Evolutionary conservation across 2,329 filamentous ascomycete species (phyloP), one percentile per base, ranked within the genome.

Genomic region (Coniochaeta sp.): DNA sequence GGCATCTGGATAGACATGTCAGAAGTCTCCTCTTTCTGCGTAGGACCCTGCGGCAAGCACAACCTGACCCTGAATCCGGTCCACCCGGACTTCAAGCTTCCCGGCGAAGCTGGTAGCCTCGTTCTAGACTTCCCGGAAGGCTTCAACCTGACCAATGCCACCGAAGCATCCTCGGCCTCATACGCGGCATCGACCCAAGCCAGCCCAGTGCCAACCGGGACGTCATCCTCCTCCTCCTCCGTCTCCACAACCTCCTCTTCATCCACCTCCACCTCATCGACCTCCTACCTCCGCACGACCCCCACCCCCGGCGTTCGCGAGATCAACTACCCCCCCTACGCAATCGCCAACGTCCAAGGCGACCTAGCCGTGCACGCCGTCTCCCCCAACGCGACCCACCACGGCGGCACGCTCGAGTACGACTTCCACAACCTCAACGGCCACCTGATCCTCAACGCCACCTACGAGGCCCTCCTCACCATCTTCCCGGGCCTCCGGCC

Each of bases 391-490:
- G 88, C 90, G 0, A 91, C 88, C 2, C 89, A 95, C 68, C 77
- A 83, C 54, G 89, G 90, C 65, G 90, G 89, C 4, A 78, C 84
- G 1, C 71, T 84, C 44, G 89, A 96, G 69, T 96, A 96, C 69
- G 90, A 96, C 69, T 69, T 90, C 28, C 91, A 96, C 78, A 95
- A 90, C 68, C 74, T 95, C 1, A 93, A 81, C 67, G 90, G 90
- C 0, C 81, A 89, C 67, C 85, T 88, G 70, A 89, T 93, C 64
- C 78, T 91, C 60, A 89, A 89, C 62, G 89, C 89, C 11, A 95
- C 91, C 0, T 91, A 91, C 69, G 76, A 88, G 55, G 89, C 85
- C 61, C 82, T 95, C 34, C 76, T 87, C 3, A 71, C 78, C 1
- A 78, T 90, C 19, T 84, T 85, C 62, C 85, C 88, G 0, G 79